phyloP scores from a whole-genome alignment of 192 early-diverging fungal species.

The Coemansia sp. region DNA sequence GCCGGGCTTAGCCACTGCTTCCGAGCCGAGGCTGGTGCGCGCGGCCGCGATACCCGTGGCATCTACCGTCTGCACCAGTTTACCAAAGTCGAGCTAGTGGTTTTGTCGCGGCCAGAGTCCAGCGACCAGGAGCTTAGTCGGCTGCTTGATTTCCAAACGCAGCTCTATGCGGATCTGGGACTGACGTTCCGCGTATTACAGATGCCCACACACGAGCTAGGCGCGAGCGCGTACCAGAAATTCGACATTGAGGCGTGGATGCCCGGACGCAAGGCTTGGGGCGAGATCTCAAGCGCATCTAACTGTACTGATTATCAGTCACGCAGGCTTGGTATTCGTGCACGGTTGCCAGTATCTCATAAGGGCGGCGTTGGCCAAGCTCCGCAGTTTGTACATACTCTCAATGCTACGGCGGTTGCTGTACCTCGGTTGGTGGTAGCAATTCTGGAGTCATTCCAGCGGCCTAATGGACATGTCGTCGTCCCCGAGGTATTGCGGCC shows the following conservation, averaged over 20 bases:
- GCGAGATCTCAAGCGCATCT: conserved; percentile 82
- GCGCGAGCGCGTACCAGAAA: conserved; percentile 87
- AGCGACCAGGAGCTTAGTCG: conserved; percentile 73
- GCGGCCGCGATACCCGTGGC: conserved; percentile 82
- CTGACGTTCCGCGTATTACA: conserved; percentile 77
- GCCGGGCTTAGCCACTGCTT: conserved; percentile 88
- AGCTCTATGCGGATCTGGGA: conserved; percentile 76
- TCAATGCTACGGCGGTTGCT: conserved; percentile 93
- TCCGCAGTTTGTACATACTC: conserved; percentile 75
- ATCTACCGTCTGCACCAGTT: conserved; percentile 95
- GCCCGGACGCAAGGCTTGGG: conserved; percentile 74
- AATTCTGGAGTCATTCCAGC: conserved; percentile 77
- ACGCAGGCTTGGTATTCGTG: conserved; percentile 75
- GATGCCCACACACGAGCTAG: conserved; percentile 93
- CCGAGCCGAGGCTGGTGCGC: conserved; percentile 84
- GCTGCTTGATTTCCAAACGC: conserved; percentile 71
- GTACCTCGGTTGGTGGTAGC: conserved; percentile 88
- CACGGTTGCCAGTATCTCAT: conserved; percentile 6
- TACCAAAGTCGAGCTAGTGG: conserved; percentile 91
- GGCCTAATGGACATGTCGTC: conserved; percentile 65
- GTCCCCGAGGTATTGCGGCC: conserved; percentile 72
- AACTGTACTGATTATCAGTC: conserved; percentile 96
- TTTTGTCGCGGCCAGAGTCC: conserved; percentile 62
- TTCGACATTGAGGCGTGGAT: conserved; percentile 98
- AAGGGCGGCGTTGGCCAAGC: conserved; percentile 33